Evolutionary conservation across 2,329 filamentous ascomycete genomes (phyloP), one percentile per base, ranked within the genome.

Genomic region (Exophiala sideris): DNA sequence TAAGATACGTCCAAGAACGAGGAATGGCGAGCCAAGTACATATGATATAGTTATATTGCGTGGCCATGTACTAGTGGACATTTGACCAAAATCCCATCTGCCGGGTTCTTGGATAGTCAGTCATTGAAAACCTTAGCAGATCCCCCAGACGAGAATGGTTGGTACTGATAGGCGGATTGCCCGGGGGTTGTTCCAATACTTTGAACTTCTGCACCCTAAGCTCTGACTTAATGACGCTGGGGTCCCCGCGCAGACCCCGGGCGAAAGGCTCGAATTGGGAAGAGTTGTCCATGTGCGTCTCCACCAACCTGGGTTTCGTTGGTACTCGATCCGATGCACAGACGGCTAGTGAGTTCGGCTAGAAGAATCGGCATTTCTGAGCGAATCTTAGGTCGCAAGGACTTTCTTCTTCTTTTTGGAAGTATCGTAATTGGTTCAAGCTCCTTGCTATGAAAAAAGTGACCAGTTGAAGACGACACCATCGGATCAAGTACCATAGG

Each of bases 291-390:
- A 44, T 41, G 41, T 44, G 41, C 18, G n/a, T 24, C 41, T 44
- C 24, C 24, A 29, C 24, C 24, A 29, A 29, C 24, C 24, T 29
- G 24, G 24, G 24, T 29, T 29, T 29, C 24, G 24, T 29, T 44
- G n/a, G 41, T 44, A 24, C 41, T 24, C n/a, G 41, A 24, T 44
- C 41, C 41, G 41, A 44, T 44, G 41, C 41, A 44, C n/a, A 29
- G 29, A 14, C 20, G 12, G 41, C 41, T 12, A 8, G 24, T 29
- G 24, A 5, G 5, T 29, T 29, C 24, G 24, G 24, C 24, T 44
- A 16, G 41, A 44, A 32, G 8, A 11, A n/a, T 44, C 41, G 41
- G 41, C 41, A 24, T 24, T 29, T 29, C 24, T 29, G 24, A 29
- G 24, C 24, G 24, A 29, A 29, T 29, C 24, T 29, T 5, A 29